Conservation (phyloP, 768 basidiomycete species). For the Mycena sanguinolenta region DNA sequence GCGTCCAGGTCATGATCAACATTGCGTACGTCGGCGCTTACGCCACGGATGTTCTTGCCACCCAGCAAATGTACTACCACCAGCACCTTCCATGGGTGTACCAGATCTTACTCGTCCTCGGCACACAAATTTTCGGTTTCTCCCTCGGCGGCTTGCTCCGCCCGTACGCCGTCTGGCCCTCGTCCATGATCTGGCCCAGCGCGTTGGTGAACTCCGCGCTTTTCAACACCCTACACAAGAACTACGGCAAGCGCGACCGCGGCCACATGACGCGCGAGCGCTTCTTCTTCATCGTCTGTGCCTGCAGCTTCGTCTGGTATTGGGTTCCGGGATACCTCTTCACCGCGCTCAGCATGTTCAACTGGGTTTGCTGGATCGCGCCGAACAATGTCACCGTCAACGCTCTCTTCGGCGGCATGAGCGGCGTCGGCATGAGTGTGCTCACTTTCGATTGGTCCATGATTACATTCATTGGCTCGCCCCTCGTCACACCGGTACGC, state of each 20-base stretch:
- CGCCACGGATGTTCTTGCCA: constrained; percentile 75
- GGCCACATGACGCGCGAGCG: constrained; percentile 83
- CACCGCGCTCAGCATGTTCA: constrained; percentile 87
- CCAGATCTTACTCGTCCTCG: constrained; percentile 72
- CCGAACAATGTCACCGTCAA: constrained; percentile 70
- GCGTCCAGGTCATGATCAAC: constrained; percentile 86
- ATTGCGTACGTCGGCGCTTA: constrained; percentile 75
- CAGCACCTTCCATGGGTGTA: constrained; percentile 64
- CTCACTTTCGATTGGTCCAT: constrained; percentile 75
- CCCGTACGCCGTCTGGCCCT: constrained; percentile 86
- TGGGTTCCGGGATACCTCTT: constrained; percentile 90
- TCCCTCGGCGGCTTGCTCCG: constrained; percentile 80
- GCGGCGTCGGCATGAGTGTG: constrained; percentile 71
- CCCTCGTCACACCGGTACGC: constrained; percentile 71
- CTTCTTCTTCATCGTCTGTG: constrained; percentile 78
- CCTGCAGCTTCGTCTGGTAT: constrained; percentile 77
- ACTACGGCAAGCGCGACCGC: constrained; percentile 72
- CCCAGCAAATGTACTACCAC: constrained; percentile 78
- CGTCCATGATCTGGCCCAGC: constrained; percentile 93
- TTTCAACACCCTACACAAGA: constrained; percentile 89
- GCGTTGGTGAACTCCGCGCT: constrained; percentile 86
- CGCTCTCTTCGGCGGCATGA: constrained; percentile 62
- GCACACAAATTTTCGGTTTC: constrained; percentile 79
- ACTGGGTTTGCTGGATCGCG: constrained; percentile 93
- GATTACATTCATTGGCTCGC: constrained; percentile 65